These are phyloP conservation scores for Brassica rapa DNA, from an alignment of 345 rosid genomes.

Conservation along the genomic window DNA sequence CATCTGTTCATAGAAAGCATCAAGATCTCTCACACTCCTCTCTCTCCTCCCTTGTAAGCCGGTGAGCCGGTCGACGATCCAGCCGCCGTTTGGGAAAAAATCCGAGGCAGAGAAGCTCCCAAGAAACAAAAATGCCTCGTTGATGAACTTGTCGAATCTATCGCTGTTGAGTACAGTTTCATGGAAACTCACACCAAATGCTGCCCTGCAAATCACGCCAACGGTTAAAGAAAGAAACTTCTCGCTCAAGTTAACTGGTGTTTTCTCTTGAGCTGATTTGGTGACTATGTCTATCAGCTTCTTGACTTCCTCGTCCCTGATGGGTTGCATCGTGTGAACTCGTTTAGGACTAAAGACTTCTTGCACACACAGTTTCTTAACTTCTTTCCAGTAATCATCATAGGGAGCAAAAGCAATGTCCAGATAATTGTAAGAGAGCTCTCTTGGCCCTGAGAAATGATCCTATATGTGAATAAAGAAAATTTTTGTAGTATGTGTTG, in stretches of 20 bases:
- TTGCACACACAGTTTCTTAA: constrained; percentile 41
- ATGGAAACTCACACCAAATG: constrained; percentile 49
- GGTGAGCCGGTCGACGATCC: constrained; percentile 46
- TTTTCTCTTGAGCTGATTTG: constrained; percentile 9
- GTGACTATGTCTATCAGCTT: constrained; percentile 40
- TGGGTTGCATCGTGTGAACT: constrained; percentile 43
- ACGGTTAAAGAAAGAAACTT: constrained; percentile 32
- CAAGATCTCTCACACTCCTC: constrained; percentile 42
- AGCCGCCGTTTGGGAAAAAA: constrained; percentile 46
- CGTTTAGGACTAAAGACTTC: constrained; percentile 44
- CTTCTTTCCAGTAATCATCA: constrained; percentile 48
- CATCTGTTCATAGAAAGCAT: constrained; percentile 45
- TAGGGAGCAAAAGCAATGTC: constrained; percentile 55
- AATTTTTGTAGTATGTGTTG: background rate
- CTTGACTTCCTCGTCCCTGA: constrained; percentile 48
- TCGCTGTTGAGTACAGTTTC: constrained; percentile 33
- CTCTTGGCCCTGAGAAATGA: constrained; percentile 31
- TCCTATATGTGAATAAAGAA: background rate
- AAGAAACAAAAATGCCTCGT: constrained; percentile 39
- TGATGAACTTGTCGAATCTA: constrained; percentile 34
- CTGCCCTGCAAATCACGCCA: constrained; percentile 43
- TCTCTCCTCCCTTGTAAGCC: constrained; percentile 42
- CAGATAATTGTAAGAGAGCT: constrained; percentile 46
- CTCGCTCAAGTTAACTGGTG: constrained; percentile 37
- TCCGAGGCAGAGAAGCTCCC: constrained; percentile 48